A percentile compares a stretch with the other conserved stretches of the same genome.
Conservation (phyloP, 176 grass and related monocot species). For the Urochloa ruziziensis region DNA sequence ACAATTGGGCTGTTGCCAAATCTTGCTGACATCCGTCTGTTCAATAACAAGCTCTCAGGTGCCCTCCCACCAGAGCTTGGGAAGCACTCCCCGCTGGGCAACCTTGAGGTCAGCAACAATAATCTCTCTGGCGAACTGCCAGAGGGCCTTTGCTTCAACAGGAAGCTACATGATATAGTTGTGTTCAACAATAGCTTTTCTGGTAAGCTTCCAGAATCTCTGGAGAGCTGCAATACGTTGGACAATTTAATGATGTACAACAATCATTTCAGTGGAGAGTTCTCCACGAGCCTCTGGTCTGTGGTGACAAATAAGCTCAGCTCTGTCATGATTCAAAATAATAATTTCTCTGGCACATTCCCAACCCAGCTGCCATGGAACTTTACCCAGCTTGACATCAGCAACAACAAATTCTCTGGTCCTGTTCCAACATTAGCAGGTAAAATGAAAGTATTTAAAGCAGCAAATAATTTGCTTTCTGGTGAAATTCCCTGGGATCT, state of each 20-base stretch:
- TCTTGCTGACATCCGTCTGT: constrained; percentile 26
- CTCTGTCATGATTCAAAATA: constrained; percentile 43
- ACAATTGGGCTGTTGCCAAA: constrained; percentile 46
- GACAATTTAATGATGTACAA: constrained; percentile 44
- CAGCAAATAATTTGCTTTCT: constrained; percentile 55
- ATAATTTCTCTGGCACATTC: constrained; percentile 46
- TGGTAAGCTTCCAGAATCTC: constrained; percentile 37
- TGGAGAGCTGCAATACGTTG: constrained; percentile 30
- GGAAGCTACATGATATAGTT: constrained; percentile 28
- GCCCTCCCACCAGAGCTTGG: constrained; percentile 55
- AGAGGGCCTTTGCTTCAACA: constrained; percentile 41
- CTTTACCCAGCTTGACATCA: constrained; percentile 45
- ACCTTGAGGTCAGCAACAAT: constrained; percentile 52
- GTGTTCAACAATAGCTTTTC: constrained; percentile 63
- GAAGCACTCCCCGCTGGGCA: constrained; percentile 47
- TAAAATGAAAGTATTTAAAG: constrained; percentile 31
- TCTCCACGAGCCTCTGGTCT: constrained; percentile 43
- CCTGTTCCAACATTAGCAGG: constrained; percentile 32
- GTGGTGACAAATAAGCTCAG: constrained; percentile 29
- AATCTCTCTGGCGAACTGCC: constrained; percentile 44
- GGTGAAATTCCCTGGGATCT: constrained; percentile 49
- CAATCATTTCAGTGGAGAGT: constrained; percentile 54
- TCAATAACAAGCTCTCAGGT: constrained; percentile 45
- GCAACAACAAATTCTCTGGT: constrained; percentile 59
- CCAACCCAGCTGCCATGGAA: constrained; percentile 40